These are phyloP conservation scores for Bauhinia variegata DNA, from an alignment of 306 rosid species.

Conservation along the genomic window DNA sequence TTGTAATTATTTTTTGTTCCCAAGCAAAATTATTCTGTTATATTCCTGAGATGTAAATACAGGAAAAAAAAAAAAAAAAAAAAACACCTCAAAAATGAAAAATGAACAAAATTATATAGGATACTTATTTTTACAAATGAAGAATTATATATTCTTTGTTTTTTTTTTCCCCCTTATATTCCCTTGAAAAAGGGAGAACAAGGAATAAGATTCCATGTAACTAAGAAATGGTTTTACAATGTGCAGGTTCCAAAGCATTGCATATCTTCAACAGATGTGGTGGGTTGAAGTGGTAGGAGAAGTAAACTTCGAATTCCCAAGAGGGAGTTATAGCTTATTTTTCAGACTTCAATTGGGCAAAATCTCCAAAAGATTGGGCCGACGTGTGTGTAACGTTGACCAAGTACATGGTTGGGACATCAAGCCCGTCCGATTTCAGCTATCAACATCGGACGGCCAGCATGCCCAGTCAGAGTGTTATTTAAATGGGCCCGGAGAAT, in stretches of 20 bases:
- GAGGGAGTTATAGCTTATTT: conserved; percentile 59
- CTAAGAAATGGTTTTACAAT: no score
- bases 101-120: no score
- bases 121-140: no score
- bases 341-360: conserved; percentile 81
- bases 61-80: no score
- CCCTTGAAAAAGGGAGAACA: no score
- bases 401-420: conserved; percentile 88
- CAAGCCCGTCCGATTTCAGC: conserved; percentile 74
- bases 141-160: no score
- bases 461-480: conserved; percentile 47
- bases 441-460: conserved; percentile 72
- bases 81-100: no score
- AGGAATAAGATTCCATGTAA: no score
- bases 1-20: no score
- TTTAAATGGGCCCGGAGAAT: conserved; percentile 53
- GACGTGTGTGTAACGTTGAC: conserved; percentile 52
- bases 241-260: conserved; percentile 67
- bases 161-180: no score
- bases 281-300: conserved; percentile 88
- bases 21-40: no score
- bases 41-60: no score
- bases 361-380: conserved; percentile 54
- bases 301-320: conserved; percentile 71
- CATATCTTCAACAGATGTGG: conserved; percentile 88